Evolutionary conservation across 169 alveolate species (phyloP), one percentile per base, ranked within the genome.

Genomic region (Plasmodium falciparum): DNA sequence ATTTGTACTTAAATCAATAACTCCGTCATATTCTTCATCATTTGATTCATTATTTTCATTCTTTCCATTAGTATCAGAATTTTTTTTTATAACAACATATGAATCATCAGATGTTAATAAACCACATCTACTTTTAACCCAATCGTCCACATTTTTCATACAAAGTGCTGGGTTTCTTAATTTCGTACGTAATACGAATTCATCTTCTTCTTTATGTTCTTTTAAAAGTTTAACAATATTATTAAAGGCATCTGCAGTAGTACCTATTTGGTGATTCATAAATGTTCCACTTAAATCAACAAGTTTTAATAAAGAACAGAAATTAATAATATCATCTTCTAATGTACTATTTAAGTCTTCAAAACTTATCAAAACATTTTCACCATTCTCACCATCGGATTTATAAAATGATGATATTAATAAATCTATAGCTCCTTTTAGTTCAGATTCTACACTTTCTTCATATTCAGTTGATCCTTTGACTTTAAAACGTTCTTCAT

Each of bases 121-220:
- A 11, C 76, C 76, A 2, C 12, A n/a, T 69, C 43, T 69, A 17
- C 49, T 47, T 43, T 58, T 45, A 45, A 69, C 43, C 76, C 76
- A 69, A 2, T 69, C 62, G 1, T 69, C 62, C 1, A 22, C 62
- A 69, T 69, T 45, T 69, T 69, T 39, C 43, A 69, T 15, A 43
- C 76, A 69, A 45, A 69, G 6, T 4, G 76, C 76, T n/a, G 62
- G 52, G 49, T 69, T 39, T 43, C 20, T 69, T 8, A 69, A 11
- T 69, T 65, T 65, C 11, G 24, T 9, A 12, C 13, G 47, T 65
- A 65, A 29, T 24, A 50, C 13, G 0, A 17, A 65, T 11, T 24
- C 9, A 22, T 65, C 20, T 24, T 65, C 73, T 13, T 65, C 11
- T 9, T 20, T 8, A 17, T 65, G 73, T 12, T 65, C 33, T 65